A percentile compares a stretch with the other conserved stretches of the same genome.
phyloP scores from a whole-genome alignment of 2,329 filamentous ascomycete species.

The Conoideocrella luteorostrata region DNA sequence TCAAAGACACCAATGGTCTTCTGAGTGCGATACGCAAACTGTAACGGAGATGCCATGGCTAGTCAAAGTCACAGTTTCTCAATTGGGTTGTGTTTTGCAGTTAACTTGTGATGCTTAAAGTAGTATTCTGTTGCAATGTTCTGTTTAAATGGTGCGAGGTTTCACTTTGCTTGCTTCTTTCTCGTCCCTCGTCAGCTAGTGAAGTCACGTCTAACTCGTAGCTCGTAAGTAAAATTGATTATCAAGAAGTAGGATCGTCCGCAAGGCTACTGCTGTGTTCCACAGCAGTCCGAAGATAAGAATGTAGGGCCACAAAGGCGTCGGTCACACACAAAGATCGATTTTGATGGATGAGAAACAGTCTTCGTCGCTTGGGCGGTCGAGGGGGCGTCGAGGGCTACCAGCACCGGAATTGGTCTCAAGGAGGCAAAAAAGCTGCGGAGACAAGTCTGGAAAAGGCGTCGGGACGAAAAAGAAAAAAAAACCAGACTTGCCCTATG shows the following conservation, averaged over 20 bases:
- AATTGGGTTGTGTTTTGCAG: slow-evolving; percentile 15
- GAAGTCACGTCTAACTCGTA: no score
- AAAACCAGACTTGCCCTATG: not conserved
- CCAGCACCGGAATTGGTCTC: slow-evolving; percentile 2
- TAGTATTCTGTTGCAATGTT: slow-evolving; percentile 1
- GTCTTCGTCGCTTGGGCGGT: slow-evolving; percentile 6
- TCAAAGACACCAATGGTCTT: slow-evolving; percentile 94
- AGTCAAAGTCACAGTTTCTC: slow-evolving; percentile 72
- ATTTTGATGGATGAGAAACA: no score
- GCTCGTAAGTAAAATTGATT: no score
- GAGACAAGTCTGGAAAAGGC: not conserved
- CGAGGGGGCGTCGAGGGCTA: not conserved
- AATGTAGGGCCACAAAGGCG: no score
- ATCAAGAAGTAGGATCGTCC: no score
- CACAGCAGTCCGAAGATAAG: no score
- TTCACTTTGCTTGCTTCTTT: not conserved
- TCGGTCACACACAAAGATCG: no score
- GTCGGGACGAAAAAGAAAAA: no score
- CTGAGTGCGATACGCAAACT: slow-evolving; percentile 95
- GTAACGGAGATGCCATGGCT: slow-evolving; percentile 89
- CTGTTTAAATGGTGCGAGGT: no score
- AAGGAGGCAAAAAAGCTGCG: not conserved
- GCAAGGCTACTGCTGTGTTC: no score
- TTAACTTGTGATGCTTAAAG: slow-evolving; percentile 14
- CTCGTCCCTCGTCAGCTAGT: not conserved